phyloP scores from a whole-genome alignment of 352 stramenopile species.

The Phytophthora pini region DNA sequence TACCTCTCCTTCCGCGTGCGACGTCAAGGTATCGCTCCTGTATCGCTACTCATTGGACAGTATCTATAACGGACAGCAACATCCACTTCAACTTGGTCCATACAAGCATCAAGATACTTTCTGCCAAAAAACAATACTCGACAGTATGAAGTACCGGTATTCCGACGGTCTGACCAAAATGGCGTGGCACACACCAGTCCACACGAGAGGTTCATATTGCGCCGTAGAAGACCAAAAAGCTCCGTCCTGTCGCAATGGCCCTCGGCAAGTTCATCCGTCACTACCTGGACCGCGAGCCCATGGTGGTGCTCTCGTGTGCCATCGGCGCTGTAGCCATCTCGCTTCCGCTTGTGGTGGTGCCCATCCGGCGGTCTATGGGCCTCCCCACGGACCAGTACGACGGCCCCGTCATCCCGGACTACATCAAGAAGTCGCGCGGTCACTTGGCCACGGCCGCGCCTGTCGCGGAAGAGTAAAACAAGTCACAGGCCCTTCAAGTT shows the following conservation, averaged over 20 bases:
- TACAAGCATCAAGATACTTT: slow-evolving; percentile 16
- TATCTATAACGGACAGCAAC: background rate
- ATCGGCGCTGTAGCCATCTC: slow-evolving; percentile 75
- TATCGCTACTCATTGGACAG: slow-evolving; percentile 9
- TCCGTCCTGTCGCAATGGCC: slow-evolving; percentile 25
- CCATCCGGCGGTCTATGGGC: slow-evolving; percentile 83
- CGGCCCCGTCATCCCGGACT: slow-evolving; percentile 79
- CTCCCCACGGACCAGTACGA: slow-evolving; percentile 92
- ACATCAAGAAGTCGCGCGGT: slow-evolving; percentile 77
- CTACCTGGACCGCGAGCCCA: slow-evolving; percentile 86
- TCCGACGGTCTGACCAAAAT: slow-evolving; percentile 5
- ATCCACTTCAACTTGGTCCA: slow-evolving; percentile 23
- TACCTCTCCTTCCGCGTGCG: no score
- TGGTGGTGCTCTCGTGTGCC: slow-evolving; percentile 84
- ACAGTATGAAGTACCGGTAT: slow-evolving; percentile 9
- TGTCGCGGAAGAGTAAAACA: slow-evolving; percentile 42
- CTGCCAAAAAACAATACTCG: no score
- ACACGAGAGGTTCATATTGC: slow-evolving; percentile 30
- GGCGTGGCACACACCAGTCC: slow-evolving; percentile 17
- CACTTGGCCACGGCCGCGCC: slow-evolving; percentile 50
- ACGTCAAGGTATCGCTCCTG: background rate
- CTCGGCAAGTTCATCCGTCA: slow-evolving; percentile 82
- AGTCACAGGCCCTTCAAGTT: slow-evolving; percentile 9
- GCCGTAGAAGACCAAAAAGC: slow-evolving; percentile 9
- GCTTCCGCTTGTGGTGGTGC: slow-evolving; percentile 82